Evolutionary conservation across 2,329 filamentous ascomycete genomes (phyloP), one percentile per base, ranked within the genome.

Genomic region (Tolypocladium pustulatum): DNA sequence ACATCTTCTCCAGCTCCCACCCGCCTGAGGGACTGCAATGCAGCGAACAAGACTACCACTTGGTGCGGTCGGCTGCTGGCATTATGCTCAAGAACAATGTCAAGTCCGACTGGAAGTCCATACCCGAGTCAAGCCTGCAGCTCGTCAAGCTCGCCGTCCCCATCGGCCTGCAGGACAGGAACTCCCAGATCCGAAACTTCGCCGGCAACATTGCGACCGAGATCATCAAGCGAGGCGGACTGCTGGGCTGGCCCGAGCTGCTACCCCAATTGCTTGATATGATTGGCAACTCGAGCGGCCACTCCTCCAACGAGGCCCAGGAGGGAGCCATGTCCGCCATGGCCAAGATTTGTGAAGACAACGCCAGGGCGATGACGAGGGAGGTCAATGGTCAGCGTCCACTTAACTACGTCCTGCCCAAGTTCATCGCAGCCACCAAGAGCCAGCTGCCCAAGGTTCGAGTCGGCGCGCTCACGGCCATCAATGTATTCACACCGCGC

Each of bases 31-130:
- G 79, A 62, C 77, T 89, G 69, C 77, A 78, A 65, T 82, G 83
- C 65, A 82, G 80, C 57, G 68, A 78, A 64, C 69, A 81, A 63
- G 79, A 89, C 70, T 87, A 91, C 76, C 83, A 88, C 71, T 77
- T 90, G 56, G 87, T 96, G 61, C 88, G 94, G 63, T 89, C 90
- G 61, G 89, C 93, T 13, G 92, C 93, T 32, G 92, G 90, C 58
- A 86, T 97, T 68, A 94, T 97, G 84, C 81, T 99, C 64, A 99
- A 97, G 78, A 97, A 97, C 75, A 91, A 95, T 70, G 83, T 97
- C 71, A 88, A 84, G 69, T 76, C 83, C 54, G 81, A 85, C 49
- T 93, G 89, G 78, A 89, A 88, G 71, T 79, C 83, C 59, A 90
- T 97, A 62, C 81, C 90, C 57, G 85, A 89, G 56, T 72, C 79